Percentiles rank a stretch among this genome's conserved stretches.
phyloP scores from a whole-genome alignment of 2,329 filamentous ascomycete species.

The Venturia aucupariae region DNA sequence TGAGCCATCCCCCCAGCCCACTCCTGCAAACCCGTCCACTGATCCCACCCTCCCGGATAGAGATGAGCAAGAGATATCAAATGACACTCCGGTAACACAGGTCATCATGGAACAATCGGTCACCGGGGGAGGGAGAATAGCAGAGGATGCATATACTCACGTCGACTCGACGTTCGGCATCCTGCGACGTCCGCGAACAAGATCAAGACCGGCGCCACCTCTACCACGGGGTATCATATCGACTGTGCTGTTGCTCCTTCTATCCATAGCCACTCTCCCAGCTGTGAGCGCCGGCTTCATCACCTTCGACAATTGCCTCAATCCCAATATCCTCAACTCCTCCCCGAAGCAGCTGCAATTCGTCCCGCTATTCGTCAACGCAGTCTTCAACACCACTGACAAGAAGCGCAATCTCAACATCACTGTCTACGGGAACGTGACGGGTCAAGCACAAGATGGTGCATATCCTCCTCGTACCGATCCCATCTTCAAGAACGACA shows the following conservation, averaged over 20 bases:
- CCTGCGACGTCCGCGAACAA: background rate
- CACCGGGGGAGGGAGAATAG: background rate
- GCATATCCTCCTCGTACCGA: constrained; percentile 51
- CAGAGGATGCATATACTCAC: background rate
- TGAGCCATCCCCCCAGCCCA: too few relatives aligned
- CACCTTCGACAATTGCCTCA: constrained; percentile 11
- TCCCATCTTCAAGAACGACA: constrained; percentile 42
- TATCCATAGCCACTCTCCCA: background rate
- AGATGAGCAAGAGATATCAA: constrained; percentile 11
- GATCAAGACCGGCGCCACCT: background rate
- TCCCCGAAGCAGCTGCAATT: constrained; percentile 64
- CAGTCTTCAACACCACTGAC: constrained; percentile 56
- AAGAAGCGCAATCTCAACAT: constrained; percentile 59
- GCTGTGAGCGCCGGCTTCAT: constrained; percentile 1
- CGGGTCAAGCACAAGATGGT: constrained; percentile 52
- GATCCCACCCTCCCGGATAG: background rate
- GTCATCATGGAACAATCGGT: background rate
- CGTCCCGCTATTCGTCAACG: constrained; percentile 64
- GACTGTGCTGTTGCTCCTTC: background rate
- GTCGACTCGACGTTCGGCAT: background rate
- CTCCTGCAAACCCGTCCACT: too few relatives aligned
- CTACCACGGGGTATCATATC: background rate
- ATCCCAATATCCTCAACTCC: constrained; percentile 14
- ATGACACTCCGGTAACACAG: background rate
- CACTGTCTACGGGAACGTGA: constrained; percentile 85